Evolutionary conservation across 2,329 filamentous ascomycete species (phyloP), one percentile per base, ranked within the genome.

Genomic region (Fusarium graminum): DNA sequence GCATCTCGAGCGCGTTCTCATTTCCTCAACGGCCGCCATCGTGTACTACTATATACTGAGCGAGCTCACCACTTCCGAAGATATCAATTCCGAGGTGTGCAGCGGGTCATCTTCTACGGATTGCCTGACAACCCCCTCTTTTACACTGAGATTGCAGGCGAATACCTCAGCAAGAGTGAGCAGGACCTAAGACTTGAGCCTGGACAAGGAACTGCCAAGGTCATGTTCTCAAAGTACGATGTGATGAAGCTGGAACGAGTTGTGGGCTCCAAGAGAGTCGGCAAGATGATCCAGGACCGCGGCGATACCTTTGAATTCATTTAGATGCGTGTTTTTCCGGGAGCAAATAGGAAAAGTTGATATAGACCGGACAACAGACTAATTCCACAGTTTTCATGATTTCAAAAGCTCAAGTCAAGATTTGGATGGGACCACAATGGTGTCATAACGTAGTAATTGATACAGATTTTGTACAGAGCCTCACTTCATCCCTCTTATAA

Each of bases 271-370:
- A 87, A 90, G 79, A 86, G 95, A 64, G 88, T 95, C 8, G 89
- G 88, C 16, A 92, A 88, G 76, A 95, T 99, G 93, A 82, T 97
- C 56, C 86, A 85, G 63, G 93, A 96, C 71, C 88, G 87, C 74
- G 90, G 89, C 5, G 94, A 98, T 85, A 95, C 92, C 1, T 99
- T 98, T 86, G 94, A 97, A 75, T 98, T 98, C 83, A 84, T 97
- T 63, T 97, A 86, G 74, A 65, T 63, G 36, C 25, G 29, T 50
- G 17, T 58, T 36, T 32, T 49, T 17, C 49, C n/a, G 28, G 50
- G 55, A 53, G 49, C 32, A 56, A 29, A 28, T 49, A 38, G 36
- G 59, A 61, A 61, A 51, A 46, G 49, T 51, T 38, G 14, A 49
- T 47, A 45, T 41, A 54, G 13, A 28, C 29, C 28, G 47, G 46